A percentile compares a stretch with the other conserved stretches of the same genome.
These are phyloP conservation scores for Thalassiosira livingstoniorum DNA, from an alignment of 352 stramenopile species.

Conservation along the genomic window DNA sequence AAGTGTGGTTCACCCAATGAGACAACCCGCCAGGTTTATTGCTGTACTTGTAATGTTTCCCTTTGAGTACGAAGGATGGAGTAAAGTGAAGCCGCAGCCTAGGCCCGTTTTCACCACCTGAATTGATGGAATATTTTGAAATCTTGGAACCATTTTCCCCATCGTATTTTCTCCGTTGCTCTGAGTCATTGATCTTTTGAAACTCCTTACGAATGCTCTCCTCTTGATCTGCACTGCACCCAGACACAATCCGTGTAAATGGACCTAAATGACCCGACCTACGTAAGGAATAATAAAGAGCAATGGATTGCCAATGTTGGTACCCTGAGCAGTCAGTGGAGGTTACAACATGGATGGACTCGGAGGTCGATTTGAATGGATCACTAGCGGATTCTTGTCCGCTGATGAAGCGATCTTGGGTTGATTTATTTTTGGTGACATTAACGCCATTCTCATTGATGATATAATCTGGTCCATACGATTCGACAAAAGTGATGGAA, in stretches of 20 bases:
- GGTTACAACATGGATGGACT: slow-evolving; percentile 71
- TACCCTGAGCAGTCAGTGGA: slow-evolving; percentile 74
- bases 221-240: slow-evolving; percentile 49
- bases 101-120: slow-evolving; percentile 16
- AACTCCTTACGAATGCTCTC: slow-evolving; percentile 29
- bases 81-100: slow-evolving; percentile 67
- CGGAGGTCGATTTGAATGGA: too few species aligned
- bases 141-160: too few species aligned
- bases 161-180: too few species aligned
- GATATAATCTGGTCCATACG: too few species aligned
- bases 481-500: too few species aligned
- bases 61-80: slow-evolving; percentile 49
- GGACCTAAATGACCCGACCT: slow-evolving; percentile 58
- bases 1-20: slow-evolving; percentile 58
- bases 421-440: too few species aligned
- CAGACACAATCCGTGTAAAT: slow-evolving; percentile 65
- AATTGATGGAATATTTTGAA: too few species aligned
- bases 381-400: too few species aligned
- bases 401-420: too few species aligned
- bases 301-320: slow-evolving; percentile 75
- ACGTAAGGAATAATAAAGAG: slow-evolving; percentile 56
- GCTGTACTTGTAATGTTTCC: slow-evolving; percentile 70
- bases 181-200: slow-evolving; percentile 36
- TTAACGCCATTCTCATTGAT: too few species aligned
- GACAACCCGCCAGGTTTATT: slow-evolving; percentile 73